Percentiles rank a stretch among this genome's conserved stretches.
Evolutionary conservation across 2,329 filamentous ascomycete species (phyloP).

Genomic region (Fusarium guadeloupense): DNA sequence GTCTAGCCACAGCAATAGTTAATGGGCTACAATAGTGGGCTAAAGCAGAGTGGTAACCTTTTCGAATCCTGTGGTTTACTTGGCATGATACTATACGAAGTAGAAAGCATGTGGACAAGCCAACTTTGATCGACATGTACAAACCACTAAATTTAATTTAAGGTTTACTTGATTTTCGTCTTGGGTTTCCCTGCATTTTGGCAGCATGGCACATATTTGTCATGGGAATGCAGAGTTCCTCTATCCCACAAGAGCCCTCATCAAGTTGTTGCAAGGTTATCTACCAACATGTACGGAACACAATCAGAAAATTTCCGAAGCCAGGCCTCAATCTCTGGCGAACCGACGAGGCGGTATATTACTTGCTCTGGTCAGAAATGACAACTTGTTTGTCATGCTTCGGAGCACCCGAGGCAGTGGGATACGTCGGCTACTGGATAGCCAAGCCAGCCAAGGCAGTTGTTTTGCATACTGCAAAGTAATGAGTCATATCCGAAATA

Average conservation of each 20-base stretch:
- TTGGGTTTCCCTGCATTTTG: too few relatives aligned
- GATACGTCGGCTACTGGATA: neutral
- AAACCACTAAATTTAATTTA: too few relatives aligned
- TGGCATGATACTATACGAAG: too few relatives aligned
- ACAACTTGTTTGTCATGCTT: neutral
- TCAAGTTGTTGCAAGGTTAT: neutral
- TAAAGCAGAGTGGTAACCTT: too few relatives aligned
- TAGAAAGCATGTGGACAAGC: too few relatives aligned
- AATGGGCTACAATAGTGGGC: too few relatives aligned
- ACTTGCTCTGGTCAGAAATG: neutral
- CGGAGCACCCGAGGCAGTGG: neutral
- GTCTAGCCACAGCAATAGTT: too few relatives aligned
- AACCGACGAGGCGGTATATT: neutral
- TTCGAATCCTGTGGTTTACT: too few relatives aligned
- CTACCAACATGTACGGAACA: neutral
- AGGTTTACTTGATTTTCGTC: too few relatives aligned
- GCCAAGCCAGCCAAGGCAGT: neutral
- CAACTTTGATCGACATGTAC: too few relatives aligned
- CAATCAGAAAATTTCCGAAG: neutral
- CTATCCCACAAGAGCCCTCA: neutral
- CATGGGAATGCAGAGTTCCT: neutral
- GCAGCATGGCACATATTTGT: too few relatives aligned
- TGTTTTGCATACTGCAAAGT: conserved; percentile 1
- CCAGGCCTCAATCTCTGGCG: too few relatives aligned
- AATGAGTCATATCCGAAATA: conserved; percentile 3